Evolutionary conservation across 2,329 filamentous ascomycete genomes (phyloP).

Genomic region (Hypoxylon sp.): DNA sequence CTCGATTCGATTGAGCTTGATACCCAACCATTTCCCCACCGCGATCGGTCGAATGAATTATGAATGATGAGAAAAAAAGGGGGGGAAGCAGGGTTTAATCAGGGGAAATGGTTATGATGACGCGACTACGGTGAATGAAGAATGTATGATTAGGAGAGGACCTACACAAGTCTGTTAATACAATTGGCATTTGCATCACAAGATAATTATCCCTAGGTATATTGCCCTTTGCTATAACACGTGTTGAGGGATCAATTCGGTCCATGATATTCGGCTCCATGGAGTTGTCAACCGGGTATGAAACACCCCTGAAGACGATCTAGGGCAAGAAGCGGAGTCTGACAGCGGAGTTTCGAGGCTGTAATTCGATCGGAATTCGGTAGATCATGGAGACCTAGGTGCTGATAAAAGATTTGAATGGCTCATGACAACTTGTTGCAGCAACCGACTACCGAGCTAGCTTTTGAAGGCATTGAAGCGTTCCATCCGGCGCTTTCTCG

Average conservation of each 20-base stretch:
- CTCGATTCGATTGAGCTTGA: constrained; percentile 27
- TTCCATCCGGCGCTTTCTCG: constrained; percentile 44
- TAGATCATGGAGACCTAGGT: constrained; percentile 3
- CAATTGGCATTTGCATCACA: constrained; percentile 23
- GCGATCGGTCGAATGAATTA: constrained; percentile 17
- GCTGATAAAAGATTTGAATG: neutral
- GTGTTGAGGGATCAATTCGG: constrained; percentile 25
- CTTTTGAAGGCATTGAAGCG: constrained; percentile 13
- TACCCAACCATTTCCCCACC: constrained; percentile 24
- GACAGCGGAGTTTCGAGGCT: constrained; percentile 30
- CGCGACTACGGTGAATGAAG: constrained; percentile 17
- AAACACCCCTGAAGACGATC: constrained; percentile 8
- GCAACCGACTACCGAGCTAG: constrained; percentile 9
- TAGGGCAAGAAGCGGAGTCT: constrained; percentile 28
- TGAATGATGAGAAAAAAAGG: constrained; percentile 18
- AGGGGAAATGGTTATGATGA: constrained; percentile 22
- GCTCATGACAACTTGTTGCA: constrained; percentile 9
- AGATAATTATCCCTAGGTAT: neutral
- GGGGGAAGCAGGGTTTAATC: constrained; percentile 9
- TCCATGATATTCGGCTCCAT: constrained; percentile 10
- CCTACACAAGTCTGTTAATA: constrained; percentile 41
- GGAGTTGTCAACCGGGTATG: constrained; percentile 13
- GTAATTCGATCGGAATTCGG: constrained; percentile 23
- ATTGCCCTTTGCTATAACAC: neutral
- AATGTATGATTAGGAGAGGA: constrained; percentile 33